These are phyloP conservation scores for Mesembryanthemum crystallinum DNA, from an alignment of 148 eudicot genomes.

Conservation along the genomic window DNA sequence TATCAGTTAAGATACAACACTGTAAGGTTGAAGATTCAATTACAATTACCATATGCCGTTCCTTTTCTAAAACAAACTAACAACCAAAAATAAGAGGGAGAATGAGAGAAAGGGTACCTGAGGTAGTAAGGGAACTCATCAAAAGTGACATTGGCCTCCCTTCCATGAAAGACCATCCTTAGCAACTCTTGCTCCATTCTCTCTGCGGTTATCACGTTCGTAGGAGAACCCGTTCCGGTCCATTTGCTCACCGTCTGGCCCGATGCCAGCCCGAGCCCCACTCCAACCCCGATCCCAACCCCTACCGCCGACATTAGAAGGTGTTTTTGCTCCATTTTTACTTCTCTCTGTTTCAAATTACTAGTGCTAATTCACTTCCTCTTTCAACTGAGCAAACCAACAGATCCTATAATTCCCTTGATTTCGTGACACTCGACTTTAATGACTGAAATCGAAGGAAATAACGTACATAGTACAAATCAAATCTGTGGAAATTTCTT, in stretches of 20 bases:
- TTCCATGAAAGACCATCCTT: conserved; percentile 56
- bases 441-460: too few relatives aligned
- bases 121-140: conserved; percentile 89
- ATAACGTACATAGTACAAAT: too few relatives aligned
- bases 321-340: conserved; percentile 71
- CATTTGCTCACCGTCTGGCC: conserved; percentile 69
- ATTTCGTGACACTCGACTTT: too few relatives aligned
- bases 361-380: neutral
- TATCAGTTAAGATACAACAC: too few relatives aligned
- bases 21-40: too few relatives aligned
- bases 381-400: too few relatives aligned
- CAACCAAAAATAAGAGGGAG: neutral
- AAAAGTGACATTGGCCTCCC: conserved; percentile 68
- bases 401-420: too few relatives aligned
- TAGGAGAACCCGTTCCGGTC: conserved; percentile 35
- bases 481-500: neutral
- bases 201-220: conserved; percentile 42
- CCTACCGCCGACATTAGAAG: conserved; percentile 77
- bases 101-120: conserved; percentile 44
- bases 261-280: conserved; percentile 80
- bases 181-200: conserved; percentile 80
- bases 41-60: too few relatives aligned
- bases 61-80: too few relatives aligned
- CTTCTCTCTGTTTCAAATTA: neutral
- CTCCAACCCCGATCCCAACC: conserved; percentile 87